Percentiles rank a stretch among this genome's conserved stretches.
Evolutionary conservation across 2,329 filamentous ascomycete species (phyloP).

Genomic region (Talaromyces funiculosus): DNA sequence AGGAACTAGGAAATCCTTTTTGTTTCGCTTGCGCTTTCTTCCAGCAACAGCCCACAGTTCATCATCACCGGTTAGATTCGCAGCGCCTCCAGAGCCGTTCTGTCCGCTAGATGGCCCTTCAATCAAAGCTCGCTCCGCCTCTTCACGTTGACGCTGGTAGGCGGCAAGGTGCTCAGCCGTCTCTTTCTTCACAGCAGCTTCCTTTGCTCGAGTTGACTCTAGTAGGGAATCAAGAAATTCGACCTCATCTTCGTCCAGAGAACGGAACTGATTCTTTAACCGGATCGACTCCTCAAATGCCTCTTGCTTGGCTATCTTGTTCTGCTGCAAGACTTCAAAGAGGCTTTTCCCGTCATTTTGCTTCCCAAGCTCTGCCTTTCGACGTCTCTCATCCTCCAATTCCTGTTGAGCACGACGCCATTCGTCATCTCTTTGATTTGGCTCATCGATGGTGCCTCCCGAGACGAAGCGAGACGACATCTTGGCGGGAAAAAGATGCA

Average conservation of each 20-base stretch:
- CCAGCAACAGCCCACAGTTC: conserved; percentile 47
- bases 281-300: conserved; percentile 47
- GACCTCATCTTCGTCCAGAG: conserved; percentile 48
- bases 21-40: conserved; percentile 51
- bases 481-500: neutral
- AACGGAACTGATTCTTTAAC: conserved; percentile 48
- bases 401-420: conserved; percentile 42
- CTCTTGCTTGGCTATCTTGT: conserved; percentile 50
- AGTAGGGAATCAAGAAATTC: conserved; percentile 52
- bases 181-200: conserved; percentile 53
- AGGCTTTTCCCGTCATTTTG: conserved; percentile 49
- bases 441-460: conserved; percentile 38
- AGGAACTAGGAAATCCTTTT: conserved; percentile 33
- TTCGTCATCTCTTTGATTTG: conserved; percentile 37
- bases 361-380: conserved; percentile 46
- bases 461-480: conserved; percentile 46
- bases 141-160: conserved; percentile 56
- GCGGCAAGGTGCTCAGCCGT: conserved; percentile 54
- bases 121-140: conserved; percentile 48
- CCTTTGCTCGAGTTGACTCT: conserved; percentile 52
- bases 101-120: conserved; percentile 32
- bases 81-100: conserved; percentile 11
- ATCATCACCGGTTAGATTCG: conserved; percentile 28
- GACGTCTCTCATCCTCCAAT: conserved; percentile 41
- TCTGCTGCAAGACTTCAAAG: conserved; percentile 45